Base-by-base conservation (phyloP, 1,139 yeast species). In the Pichia sp. region DNA sequence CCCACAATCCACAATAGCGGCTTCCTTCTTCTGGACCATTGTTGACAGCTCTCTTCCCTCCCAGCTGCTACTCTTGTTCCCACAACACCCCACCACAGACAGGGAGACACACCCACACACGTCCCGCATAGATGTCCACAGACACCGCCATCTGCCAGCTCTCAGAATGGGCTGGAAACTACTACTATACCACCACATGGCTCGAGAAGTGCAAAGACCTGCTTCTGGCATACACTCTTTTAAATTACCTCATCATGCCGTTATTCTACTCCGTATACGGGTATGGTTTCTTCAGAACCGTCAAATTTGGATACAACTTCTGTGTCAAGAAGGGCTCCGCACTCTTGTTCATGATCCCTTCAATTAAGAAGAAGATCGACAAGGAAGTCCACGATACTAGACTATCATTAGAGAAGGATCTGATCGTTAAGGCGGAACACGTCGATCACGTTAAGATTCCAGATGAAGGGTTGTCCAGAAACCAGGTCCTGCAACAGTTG, bases 391-490 rank as follows among this genome's bases (percentile, higher is more conserved):
- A 53, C 12, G 68, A 70, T 38, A 77, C 80, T 0, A 63, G 77
- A 10, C 60, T 52, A 0, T 69, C 72, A 40, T 69, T 91, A 40
- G 87, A 88, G 53, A 56, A 66, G 0, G 73, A 73, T 27, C 58
- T 88, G 49, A 75, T 88, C 47, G 70, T 72, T 46, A 79, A 79
- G 53, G 77, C 79, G 50, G 67, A 69, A 0, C 62, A 67, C 14
- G 51, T 50, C 14, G 79, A 77, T 54, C 80, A 82, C 57, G 62
- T 70, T 1, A 51, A 58, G 21, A 63, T 90, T 6, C 96, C 96
- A 0, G 59, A 56, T 4, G 47, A 60, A 0, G 96, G 96, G 0
- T 61, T 86, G 51, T 39, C 73, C 1, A 66, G 69, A n/a, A 65
- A 60, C 0, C 63, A 64, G 14, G 73, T 88, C 3, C 45, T 72